A percentile compares a stretch with the other conserved stretches of the same genome.
Evolutionary conservation across 257 asterid species (phyloP).

Genomic region (Lycium ferocissimum): DNA sequence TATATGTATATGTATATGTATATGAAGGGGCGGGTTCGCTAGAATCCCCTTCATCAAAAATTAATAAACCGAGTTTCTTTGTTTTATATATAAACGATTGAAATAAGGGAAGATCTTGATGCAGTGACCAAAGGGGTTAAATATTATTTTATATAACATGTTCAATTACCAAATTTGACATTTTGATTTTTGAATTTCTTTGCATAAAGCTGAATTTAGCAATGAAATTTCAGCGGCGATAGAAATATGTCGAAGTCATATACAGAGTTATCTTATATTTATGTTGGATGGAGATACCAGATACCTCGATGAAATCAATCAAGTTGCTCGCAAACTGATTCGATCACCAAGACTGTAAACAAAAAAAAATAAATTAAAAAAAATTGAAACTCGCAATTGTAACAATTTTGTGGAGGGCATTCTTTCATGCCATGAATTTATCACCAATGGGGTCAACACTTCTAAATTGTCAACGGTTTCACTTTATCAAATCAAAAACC

Average conservation of each 20-base stretch:
- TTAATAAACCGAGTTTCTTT: too few relatives aligned
- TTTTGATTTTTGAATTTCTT: not conserved
- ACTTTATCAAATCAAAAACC: slow-evolving; percentile 38
- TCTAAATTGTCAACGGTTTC: slow-evolving; percentile 56
- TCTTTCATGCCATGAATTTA: slow-evolving; percentile 25
- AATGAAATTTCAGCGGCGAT: not conserved
- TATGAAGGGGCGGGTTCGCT: not conserved
- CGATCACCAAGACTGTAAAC: too few relatives aligned
- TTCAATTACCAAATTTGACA: not conserved
- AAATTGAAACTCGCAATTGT: too few relatives aligned
- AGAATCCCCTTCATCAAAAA: not conserved
- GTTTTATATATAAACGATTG: not conserved
- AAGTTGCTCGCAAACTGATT: too few relatives aligned
- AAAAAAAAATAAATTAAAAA: too few relatives aligned
- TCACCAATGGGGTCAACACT: not conserved
- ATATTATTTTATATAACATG: not conserved
- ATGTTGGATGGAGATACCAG: not conserved
- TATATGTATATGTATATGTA: too few relatives aligned
- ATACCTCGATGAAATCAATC: not conserved
- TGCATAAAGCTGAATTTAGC: not conserved
- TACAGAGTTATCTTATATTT: too few relatives aligned
- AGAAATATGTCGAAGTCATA: not conserved
- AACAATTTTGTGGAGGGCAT: slow-evolving; percentile 31
- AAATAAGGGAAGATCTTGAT: not conserved
- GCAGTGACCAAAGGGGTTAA: not conserved